Conservation (phyloP, 257 asterid genomes). For the Nicotiana paniculata region DNA sequence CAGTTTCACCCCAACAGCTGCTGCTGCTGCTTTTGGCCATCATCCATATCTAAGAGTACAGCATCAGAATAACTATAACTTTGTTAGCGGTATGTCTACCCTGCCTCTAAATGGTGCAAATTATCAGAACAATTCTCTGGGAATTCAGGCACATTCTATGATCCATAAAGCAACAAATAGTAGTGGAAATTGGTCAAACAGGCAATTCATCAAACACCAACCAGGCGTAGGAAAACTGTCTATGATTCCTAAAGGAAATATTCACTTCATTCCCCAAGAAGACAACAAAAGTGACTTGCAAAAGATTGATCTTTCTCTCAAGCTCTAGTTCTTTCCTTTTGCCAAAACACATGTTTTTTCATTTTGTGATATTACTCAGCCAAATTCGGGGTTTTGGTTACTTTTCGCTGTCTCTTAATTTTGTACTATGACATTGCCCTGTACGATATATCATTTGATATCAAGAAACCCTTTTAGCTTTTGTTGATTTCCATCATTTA, state of each 20-base stretch:
- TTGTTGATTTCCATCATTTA: too few relatives aligned
- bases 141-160: slow-evolving; percentile 15
- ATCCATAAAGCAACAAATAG: slow-evolving; percentile 8
- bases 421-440: neutral
- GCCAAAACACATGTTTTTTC: neutral
- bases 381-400: too few relatives aligned
- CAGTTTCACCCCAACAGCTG: neutral
- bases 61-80: neutral
- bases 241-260: neutral
- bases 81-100: neutral
- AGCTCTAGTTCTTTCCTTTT: neutral
- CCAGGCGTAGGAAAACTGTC: slow-evolving; percentile 10
- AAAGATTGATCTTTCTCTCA: slow-evolving; percentile 22
- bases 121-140: slow-evolving; percentile 4
- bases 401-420: too few relatives aligned
- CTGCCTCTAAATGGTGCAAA: neutral
- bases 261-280: neutral
- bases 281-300: slow-evolving; percentile 4
- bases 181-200: neutral
- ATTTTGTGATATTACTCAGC: neutral
- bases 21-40: slow-evolving; percentile 11
- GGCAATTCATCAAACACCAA: neutral
- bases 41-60: neutral
- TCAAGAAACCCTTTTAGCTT: neutral
- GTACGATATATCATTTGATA: neutral